Percentiles rank a stretch among this genome's conserved stretches.
These are phyloP conservation scores for Lentinula detonsa DNA, from an alignment of 768 basidiomycete genomes.

Conservation along the genomic window DNA sequence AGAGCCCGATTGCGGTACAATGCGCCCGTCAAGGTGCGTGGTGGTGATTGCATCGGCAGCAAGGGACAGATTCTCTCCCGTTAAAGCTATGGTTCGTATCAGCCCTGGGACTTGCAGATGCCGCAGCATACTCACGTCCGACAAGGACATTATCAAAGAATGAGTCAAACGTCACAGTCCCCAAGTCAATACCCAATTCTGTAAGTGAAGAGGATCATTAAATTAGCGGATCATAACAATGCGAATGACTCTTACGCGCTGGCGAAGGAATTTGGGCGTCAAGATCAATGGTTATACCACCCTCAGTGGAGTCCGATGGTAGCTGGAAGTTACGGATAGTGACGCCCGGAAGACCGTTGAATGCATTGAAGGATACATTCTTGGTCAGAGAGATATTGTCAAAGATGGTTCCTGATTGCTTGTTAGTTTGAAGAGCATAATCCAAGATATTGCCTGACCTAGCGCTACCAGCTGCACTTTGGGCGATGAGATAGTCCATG, in stretches of 20 bases:
- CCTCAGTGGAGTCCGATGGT: slow-evolving; percentile 60
- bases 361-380: slow-evolving; percentile 58
- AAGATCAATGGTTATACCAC: slow-evolving; percentile 67
- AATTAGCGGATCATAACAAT: slow-evolving; percentile 1
- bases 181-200: slow-evolving; percentile 69
- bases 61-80: slow-evolving; percentile 42
- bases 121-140: slow-evolving; percentile 45
- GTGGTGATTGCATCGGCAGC: slow-evolving; percentile 39
- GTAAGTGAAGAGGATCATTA: slow-evolving; percentile 10
- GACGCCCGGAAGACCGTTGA: slow-evolving; percentile 65
- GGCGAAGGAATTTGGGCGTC: slow-evolving; percentile 61
- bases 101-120: not conserved
- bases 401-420: slow-evolving; percentile 49
- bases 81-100: slow-evolving; percentile 37
- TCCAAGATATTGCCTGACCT: not conserved
- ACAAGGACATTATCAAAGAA: slow-evolving; percentile 51
- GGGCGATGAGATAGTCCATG: slow-evolving; percentile 67
- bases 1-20: slow-evolving; percentile 54
- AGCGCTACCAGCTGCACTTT: slow-evolving; percentile 59
- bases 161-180: slow-evolving; percentile 55
- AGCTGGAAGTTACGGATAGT: slow-evolving; percentile 67
- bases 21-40: slow-evolving; percentile 56
- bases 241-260: slow-evolving; percentile 42
- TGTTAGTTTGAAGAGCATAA: not conserved
- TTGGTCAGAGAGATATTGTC: slow-evolving; percentile 59